phyloP scores from a whole-genome alignment of 495 filamentous ascomycete species.

The Astrothelium macrocarpum region DNA sequence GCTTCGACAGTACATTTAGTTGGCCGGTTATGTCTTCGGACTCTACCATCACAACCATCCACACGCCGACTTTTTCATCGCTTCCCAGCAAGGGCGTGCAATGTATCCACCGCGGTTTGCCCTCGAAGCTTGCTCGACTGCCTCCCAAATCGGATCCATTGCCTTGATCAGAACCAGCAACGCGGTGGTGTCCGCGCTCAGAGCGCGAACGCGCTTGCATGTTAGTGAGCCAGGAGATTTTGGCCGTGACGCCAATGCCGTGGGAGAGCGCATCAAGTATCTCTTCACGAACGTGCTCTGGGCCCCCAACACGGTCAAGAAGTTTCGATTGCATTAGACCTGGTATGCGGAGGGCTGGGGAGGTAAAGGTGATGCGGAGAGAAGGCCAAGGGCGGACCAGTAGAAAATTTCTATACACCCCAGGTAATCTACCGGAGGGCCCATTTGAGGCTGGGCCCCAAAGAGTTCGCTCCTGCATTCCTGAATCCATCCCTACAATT shows the following conservation, averaged over 20 bases:
- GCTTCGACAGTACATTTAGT: conserved; percentile 11
- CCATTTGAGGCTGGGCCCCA: conserved; percentile 25
- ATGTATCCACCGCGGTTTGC: conserved; percentile 47
- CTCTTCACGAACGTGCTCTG: conserved; percentile 28
- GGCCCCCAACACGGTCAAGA: conserved; percentile 31
- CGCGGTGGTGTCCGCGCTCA: neutral
- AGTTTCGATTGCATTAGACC: conserved; percentile 31
- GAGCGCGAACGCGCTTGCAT: neutral
- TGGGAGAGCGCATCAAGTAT: conserved; percentile 26
- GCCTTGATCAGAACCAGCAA: neutral
- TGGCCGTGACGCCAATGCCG: conserved; percentile 31
- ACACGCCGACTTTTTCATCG: conserved; percentile 51
- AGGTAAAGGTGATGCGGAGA: conserved; percentile 35
- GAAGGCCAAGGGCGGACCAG: conserved; percentile 35
- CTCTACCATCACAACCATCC: conserved; percentile 57
- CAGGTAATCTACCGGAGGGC: conserved; percentile 32
- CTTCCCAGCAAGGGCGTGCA: conserved; percentile 51
- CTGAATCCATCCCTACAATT: conserved; percentile 26
- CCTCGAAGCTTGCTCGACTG: conserved; percentile 8
- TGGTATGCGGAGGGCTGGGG: conserved; percentile 31
- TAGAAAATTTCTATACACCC: conserved; percentile 34
- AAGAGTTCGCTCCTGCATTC: conserved; percentile 16
- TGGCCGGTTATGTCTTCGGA: conserved; percentile 30
- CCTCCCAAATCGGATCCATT: neutral
- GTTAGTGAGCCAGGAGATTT: conserved; percentile 30